Evolutionary conservation across 1,284 basidiomycete species (phyloP).

Genomic region (Sanguinoderma infundibulare): DNA sequence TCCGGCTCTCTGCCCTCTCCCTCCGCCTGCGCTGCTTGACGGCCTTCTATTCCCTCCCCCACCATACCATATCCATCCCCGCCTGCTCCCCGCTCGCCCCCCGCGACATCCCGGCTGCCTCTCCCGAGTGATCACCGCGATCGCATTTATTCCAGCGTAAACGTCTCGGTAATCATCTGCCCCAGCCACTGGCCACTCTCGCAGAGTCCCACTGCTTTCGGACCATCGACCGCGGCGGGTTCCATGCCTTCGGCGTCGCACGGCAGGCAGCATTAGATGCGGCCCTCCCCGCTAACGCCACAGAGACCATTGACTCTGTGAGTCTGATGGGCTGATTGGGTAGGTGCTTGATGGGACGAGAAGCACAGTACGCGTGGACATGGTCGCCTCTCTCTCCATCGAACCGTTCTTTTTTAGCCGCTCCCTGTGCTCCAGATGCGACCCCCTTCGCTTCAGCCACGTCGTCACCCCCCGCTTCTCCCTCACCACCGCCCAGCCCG

Average conservation of each 20-base stretch:
- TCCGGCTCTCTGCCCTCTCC: neutral
- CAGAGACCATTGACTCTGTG: constrained; percentile 23
- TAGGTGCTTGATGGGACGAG: constrained; percentile 28
- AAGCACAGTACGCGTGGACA: constrained; percentile 28
- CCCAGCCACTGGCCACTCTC: neutral
- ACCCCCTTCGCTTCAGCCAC: constrained; percentile 19
- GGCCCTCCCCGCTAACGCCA: constrained; percentile 26
- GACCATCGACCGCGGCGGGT: neutral
- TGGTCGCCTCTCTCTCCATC: constrained; percentile 19
- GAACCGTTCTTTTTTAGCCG: constrained; percentile 19
- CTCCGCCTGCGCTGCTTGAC: neutral
- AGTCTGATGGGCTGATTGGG: constrained; percentile 30
- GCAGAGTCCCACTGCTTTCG: neutral
- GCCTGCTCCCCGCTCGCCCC: neutral
- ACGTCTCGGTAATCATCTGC: constrained; percentile 21
- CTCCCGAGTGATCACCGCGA: constrained; percentile 8
- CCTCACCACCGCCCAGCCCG: neutral
- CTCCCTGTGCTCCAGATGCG: constrained; percentile 21
- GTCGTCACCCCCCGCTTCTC: constrained; percentile 9
- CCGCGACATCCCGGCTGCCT: neutral
- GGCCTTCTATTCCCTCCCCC: constrained; percentile 2
- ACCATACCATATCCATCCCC: neutral
- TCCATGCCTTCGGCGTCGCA: constrained; percentile 18
- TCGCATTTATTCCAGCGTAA: constrained; percentile 5
- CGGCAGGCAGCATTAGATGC: constrained; percentile 22